A percentile compares a stretch with the other conserved stretches of the same genome.
phyloP scores from a whole-genome alignment of 2,329 filamentous ascomycete species.

The Aspergillus brasiliensis region DNA sequence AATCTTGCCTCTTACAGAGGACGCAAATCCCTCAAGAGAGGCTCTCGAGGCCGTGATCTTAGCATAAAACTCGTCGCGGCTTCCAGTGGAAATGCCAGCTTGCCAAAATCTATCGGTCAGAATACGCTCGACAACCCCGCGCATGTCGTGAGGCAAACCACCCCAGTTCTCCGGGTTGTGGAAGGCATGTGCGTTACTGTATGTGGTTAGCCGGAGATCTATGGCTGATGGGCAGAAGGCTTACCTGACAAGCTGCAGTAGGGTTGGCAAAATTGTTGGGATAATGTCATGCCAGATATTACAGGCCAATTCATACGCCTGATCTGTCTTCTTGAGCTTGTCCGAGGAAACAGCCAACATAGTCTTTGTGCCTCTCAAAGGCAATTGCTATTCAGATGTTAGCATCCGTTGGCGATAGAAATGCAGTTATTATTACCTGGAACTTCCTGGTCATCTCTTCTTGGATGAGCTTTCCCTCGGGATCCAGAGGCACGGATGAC shows the following conservation, averaged over 20 bases:
- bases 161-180: constrained; percentile 86
- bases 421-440: constrained; percentile 52
- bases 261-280: constrained; percentile 77
- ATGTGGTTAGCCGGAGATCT: constrained; percentile 14
- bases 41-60: constrained; percentile 84
- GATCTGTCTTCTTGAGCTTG: constrained; percentile 73
- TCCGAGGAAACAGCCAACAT: constrained; percentile 93
- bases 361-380: constrained; percentile 83
- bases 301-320: constrained; percentile 73
- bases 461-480: constrained; percentile 77
- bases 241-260: constrained; percentile 79
- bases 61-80: constrained; percentile 94
- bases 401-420: background rate
- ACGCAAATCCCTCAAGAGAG: constrained; percentile 91
- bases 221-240: constrained; percentile 11
- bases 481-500: constrained; percentile 75
- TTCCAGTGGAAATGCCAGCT: constrained; percentile 92
- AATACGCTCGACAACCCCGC: constrained; percentile 74
- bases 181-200: constrained; percentile 82
- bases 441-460: constrained; percentile 74
- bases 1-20: constrained; percentile 85
- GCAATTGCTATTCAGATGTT: constrained; percentile 59
- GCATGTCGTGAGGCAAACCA: constrained; percentile 73
- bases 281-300: constrained; percentile 84
- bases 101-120: constrained; percentile 98